A percentile compares a stretch with the other conserved stretches of the same genome.
These are phyloP conservation scores for Pseudogymnoascus sp. DNA, from an alignment of 2,329 filamentous ascomycete species.

Conservation along the genomic window DNA sequence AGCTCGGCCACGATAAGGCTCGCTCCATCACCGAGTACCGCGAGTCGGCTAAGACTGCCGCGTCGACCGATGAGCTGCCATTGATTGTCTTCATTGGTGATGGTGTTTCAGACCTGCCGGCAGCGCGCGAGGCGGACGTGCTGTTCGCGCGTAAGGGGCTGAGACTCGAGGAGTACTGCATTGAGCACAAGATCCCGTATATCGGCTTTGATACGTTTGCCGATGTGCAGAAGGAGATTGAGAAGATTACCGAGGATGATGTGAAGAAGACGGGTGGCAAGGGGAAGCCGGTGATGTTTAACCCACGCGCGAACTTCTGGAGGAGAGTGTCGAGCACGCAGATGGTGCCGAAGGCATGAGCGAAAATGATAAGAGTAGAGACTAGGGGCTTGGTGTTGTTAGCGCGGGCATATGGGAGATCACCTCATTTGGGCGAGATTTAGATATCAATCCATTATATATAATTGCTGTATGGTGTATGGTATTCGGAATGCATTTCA, in stretches of 20 bases:
- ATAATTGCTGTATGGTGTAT: background rate
- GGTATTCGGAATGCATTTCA: background rate
- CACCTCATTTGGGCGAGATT: background rate
- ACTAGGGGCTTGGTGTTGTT: background rate
- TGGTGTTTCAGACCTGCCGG: constrained; percentile 60
- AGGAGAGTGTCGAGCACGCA: constrained; percentile 52
- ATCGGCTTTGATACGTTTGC: constrained; percentile 59
- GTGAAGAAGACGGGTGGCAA: constrained; percentile 52
- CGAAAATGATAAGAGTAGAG: background rate
- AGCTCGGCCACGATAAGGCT: constrained; percentile 61
- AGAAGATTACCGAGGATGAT: constrained; percentile 51
- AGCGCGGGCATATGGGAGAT: background rate
- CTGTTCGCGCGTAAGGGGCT: constrained; percentile 61
- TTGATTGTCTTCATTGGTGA: constrained; percentile 65
- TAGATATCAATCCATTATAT: background rate
- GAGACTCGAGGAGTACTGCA: constrained; percentile 58
- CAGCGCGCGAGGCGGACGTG: constrained; percentile 59
- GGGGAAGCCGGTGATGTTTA: constrained; percentile 55
- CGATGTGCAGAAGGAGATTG: constrained; percentile 55
- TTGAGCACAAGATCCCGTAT: constrained; percentile 53
- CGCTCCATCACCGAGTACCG: constrained; percentile 56
- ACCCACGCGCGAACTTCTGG: constrained; percentile 64
- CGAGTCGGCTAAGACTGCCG: constrained; percentile 43
- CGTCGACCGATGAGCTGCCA: constrained; percentile 54
- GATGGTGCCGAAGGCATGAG: constrained; percentile 17